phyloP scores from a whole-genome alignment of 176 grass and related monocot species.

The Oryza brachyantha region DNA sequence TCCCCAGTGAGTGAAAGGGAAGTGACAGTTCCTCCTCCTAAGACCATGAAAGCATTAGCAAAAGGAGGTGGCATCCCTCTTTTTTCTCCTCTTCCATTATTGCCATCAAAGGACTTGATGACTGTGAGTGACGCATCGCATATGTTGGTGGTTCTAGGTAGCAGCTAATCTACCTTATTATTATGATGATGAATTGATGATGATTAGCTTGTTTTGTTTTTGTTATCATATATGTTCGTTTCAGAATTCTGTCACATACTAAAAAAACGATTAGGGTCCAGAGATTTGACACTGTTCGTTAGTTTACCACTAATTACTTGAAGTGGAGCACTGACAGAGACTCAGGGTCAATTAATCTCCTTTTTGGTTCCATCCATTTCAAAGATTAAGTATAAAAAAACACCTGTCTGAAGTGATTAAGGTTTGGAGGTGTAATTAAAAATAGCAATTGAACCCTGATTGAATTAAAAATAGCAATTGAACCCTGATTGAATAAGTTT shows the following conservation, averaged over 20 bases:
- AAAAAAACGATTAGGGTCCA: not conserved
- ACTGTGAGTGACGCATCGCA: not conserved
- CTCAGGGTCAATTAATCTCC: not conserved
- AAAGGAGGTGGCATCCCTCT: not conserved
- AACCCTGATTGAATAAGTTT: not conserved
- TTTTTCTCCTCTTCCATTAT: slow-evolving; percentile 44
- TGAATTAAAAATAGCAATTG: not conserved
- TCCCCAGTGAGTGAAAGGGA: slow-evolving; percentile 36
- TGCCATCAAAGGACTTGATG: slow-evolving; percentile 6
- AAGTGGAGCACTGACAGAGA: not conserved
- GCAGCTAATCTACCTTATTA: not conserved
- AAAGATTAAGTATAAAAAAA: not conserved
- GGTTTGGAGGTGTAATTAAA: not conserved
- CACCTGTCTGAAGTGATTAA: not conserved
- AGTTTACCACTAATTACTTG: not conserved
- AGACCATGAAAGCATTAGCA: not conserved
- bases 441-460: not conserved
- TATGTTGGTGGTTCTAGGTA: not conserved
- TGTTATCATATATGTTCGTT: not conserved
- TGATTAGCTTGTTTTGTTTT: not conserved
- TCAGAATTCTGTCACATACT: not conserved
- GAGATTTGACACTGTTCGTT: not conserved
- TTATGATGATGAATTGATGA: too few relatives aligned
- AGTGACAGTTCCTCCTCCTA: slow-evolving; percentile 21
- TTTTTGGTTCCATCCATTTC: not conserved